Conservation (phyloP, 345 rosid genomes). For the Syzygium grande region DNA sequence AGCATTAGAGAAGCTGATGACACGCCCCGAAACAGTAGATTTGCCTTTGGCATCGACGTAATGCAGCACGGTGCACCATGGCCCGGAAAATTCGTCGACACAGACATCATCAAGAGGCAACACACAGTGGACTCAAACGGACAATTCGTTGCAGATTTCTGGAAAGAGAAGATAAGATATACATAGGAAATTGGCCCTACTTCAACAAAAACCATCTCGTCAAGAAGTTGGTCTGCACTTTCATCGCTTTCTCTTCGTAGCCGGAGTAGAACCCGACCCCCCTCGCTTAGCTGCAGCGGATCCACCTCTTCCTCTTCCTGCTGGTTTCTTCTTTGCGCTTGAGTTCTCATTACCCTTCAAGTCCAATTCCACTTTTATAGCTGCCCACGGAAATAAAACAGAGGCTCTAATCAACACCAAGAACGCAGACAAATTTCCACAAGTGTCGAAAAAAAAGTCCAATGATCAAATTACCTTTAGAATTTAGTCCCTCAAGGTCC, state of each 20-base stretch:
- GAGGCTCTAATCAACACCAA: neutral
- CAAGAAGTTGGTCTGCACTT: neutral
- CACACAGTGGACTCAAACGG: neutral
- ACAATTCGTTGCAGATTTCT: neutral
- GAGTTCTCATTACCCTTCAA: slow-evolving; percentile 49
- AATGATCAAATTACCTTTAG: slow-evolving; percentile 43
- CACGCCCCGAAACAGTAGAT: neutral
- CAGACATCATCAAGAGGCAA: neutral
- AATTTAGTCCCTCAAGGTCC: slow-evolving; percentile 63
- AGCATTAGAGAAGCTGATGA: neutral
- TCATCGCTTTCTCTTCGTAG: slow-evolving; percentile 68
- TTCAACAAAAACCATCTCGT: neutral
- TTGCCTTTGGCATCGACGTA: neutral
- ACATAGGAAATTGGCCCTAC: neutral
- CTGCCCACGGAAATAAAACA: slow-evolving; percentile 16
- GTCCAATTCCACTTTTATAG: slow-evolving; percentile 73
- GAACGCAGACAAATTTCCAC: neutral
- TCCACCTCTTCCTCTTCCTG: slow-evolving; percentile 58
- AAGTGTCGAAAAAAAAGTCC: neutral
- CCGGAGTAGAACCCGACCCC: slow-evolving; percentile 29
- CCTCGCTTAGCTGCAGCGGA: slow-evolving; percentile 15
- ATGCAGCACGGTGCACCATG: neutral
- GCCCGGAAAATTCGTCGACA: neutral
- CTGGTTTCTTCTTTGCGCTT: slow-evolving; percentile 36
- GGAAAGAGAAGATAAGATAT: neutral